Conservation (phyloP, 192 early-diverging fungal genomes). For the Coemansia sp. region DNA sequence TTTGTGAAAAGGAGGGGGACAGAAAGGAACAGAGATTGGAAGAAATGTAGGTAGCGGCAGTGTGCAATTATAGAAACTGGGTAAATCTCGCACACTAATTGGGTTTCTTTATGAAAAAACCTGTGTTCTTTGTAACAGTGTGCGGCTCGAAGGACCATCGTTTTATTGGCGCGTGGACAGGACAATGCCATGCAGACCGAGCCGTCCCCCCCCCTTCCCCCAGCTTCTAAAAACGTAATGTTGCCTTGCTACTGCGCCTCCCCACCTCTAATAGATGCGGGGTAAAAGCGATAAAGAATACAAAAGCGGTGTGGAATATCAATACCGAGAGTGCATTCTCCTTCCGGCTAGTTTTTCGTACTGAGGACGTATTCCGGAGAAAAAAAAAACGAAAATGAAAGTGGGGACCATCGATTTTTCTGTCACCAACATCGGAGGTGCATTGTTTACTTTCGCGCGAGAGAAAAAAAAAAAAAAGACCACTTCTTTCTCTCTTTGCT, state of each 20-base stretch:
- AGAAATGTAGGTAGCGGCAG: background rate
- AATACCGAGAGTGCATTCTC: background rate
- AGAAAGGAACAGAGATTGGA: background rate
- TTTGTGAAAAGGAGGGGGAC: background rate
- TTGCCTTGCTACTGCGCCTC: background rate
- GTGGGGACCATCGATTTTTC: background rate
- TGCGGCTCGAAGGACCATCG: background rate
- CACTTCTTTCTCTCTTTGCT: background rate
- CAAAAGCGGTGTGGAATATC: background rate
- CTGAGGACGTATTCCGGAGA: background rate
- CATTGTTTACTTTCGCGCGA: background rate
- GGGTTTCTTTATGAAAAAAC: no score
- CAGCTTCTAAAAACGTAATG: background rate
- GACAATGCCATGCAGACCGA: constrained; percentile 1
- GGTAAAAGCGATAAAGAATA: background rate
- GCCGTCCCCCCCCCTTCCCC: background rate
- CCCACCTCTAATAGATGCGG: background rate
- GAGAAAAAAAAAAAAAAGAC: no score
- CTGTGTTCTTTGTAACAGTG: background rate
- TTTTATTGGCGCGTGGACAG: background rate
- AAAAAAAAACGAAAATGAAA: background rate
- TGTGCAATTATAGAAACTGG: background rate
- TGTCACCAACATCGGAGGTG: background rate
- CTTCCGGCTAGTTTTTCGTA: background rate
- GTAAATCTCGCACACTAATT: no score